phyloP scores from a whole-genome alignment of 352 stramenopile genomes.

The Thalassiosira oceanica region DNA sequence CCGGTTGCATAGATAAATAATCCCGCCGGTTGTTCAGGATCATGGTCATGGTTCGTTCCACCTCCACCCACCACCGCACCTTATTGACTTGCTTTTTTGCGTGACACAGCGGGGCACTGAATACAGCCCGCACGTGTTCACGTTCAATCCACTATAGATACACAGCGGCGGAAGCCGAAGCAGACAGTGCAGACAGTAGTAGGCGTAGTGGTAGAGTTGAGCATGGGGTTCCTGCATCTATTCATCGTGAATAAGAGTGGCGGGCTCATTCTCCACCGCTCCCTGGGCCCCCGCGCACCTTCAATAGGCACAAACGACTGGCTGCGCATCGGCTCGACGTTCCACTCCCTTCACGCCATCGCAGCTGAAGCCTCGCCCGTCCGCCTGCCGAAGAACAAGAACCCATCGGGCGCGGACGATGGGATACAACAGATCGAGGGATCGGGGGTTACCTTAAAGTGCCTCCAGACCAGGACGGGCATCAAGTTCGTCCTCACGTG shows the following conservation, averaged over 20 bases:
- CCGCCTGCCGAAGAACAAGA: conserved; percentile 62
- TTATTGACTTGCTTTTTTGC: no score
- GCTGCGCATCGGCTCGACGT: conserved; percentile 79
- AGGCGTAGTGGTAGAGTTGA: no score
- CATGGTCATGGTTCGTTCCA: no score
- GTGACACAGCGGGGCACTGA: no score
- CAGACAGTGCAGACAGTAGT: no score
- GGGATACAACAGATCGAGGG: conserved; percentile 80
- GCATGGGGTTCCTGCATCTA: conserved; percentile 76
- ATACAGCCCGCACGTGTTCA: no score
- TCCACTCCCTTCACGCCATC: conserved; percentile 79
- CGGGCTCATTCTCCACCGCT: conserved; percentile 76
- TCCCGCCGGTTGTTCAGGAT: no score
- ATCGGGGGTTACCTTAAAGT: conserved; percentile 59
- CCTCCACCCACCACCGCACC: no score
- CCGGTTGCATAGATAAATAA: no score
- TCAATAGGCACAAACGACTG: conserved; percentile 78
- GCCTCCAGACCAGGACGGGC: conserved; percentile 77
- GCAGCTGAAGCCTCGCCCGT: conserved; percentile 69
- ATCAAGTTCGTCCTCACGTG: conserved; percentile 81
- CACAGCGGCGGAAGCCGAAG: no score
- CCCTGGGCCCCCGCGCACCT: conserved; percentile 54
- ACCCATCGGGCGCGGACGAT: conserved; percentile 69
- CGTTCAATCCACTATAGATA: no score
- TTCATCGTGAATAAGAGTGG: conserved; percentile 82